Conservation (phyloP, 305 asterid genomes). For the Fraxinus albicans region DNA sequence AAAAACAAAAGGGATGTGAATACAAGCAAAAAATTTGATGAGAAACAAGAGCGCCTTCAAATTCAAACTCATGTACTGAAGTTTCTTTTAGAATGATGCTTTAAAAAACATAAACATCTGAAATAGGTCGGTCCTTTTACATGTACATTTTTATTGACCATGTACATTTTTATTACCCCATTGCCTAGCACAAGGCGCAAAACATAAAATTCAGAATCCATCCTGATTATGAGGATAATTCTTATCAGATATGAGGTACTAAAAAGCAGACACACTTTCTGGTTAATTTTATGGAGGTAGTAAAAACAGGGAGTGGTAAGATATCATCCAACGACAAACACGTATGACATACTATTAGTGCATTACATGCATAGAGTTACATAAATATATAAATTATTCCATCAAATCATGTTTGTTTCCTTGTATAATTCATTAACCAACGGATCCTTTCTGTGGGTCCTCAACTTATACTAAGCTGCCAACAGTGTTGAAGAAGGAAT, state of each 20-base stretch:
- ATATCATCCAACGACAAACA: background rate
- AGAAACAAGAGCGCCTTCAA: conserved; percentile 18
- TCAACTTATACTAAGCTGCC: background rate
- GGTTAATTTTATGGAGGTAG: background rate
- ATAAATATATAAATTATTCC: background rate
- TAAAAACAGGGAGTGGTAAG: background rate
- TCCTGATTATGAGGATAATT: background rate
- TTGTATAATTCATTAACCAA: background rate
- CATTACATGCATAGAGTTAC: background rate
- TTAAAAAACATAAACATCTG: background rate
- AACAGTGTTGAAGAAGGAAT: background rate
- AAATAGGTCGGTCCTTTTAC: background rate
- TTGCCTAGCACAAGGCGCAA: background rate
- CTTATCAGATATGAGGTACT: background rate
- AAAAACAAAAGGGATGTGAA: background rate
- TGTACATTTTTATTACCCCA: background rate
- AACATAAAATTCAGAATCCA: background rate
- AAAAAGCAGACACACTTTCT: background rate
- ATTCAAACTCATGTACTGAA: conserved; percentile 11
- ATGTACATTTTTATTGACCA: background rate
- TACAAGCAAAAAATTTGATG: background rate
- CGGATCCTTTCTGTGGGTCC: background rate
- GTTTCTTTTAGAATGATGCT: background rate
- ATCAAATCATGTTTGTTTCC: background rate
- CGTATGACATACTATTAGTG: background rate